Evolutionary conservation across 176 grass and related monocot species (phyloP).

Genomic region (Elaeis guineensis): DNA sequence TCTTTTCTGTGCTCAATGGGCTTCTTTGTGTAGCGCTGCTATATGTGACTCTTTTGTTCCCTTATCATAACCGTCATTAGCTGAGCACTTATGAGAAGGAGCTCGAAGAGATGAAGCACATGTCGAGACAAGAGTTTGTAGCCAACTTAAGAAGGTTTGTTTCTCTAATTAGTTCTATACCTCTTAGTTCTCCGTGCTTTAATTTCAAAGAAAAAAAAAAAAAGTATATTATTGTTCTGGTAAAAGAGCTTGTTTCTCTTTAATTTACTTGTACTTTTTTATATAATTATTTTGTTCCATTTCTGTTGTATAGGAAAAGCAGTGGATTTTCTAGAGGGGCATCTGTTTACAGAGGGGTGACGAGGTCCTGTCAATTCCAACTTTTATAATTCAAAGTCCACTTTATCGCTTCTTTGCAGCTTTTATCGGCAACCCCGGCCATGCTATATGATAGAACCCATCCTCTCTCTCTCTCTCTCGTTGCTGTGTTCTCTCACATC

Average conservation of each 20-base stretch:
- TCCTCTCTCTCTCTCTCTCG: neutral
- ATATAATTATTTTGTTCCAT: too few species aligned
- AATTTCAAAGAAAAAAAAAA: too few species aligned
- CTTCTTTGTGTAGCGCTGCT: too few species aligned
- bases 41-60: neutral
- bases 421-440: slow-evolving; percentile 27
- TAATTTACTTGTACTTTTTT: too few species aligned
- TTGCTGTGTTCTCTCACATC: neutral
- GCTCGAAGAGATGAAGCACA: slow-evolving; percentile 81
- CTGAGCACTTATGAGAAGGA: slow-evolving; percentile 69
- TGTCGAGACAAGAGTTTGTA: slow-evolving; percentile 84
- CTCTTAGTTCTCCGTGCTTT: too few species aligned
- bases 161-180: too few species aligned
- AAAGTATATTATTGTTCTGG: too few species aligned
- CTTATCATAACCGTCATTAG: slow-evolving; percentile 1
- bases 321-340: slow-evolving; percentile 95
- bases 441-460: slow-evolving; percentile 16
- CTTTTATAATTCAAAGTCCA: slow-evolving; percentile 2
- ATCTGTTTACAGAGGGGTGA: slow-evolving; percentile 94
- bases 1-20: too few species aligned
- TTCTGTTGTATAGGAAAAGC: slow-evolving; percentile 60
- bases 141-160: slow-evolving; percentile 71
- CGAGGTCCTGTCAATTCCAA: slow-evolving; percentile 53
- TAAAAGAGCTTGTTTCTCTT: too few species aligned
- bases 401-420: slow-evolving; percentile 29